Evolutionary conservation across 2,329 filamentous ascomycete genomes (phyloP).

Genomic region (Fusarium fujikuroi): DNA sequence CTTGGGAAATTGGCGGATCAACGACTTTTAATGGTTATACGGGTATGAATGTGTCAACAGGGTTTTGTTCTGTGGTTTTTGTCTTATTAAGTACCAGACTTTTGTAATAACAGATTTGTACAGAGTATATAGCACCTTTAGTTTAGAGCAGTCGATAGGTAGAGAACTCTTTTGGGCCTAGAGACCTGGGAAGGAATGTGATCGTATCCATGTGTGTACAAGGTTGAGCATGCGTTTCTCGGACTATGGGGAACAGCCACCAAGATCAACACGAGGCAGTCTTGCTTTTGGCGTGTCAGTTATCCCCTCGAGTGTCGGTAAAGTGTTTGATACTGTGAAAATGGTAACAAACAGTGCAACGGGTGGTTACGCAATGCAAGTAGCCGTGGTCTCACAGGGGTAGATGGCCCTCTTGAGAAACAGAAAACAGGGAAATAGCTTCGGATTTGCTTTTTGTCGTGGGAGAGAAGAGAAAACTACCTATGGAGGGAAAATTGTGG

Average conservation of each 20-base stretch:
- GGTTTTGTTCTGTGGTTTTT: not conserved
- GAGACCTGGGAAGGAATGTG: not conserved
- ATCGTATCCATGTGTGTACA: not conserved
- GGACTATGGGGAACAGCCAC: not conserved
- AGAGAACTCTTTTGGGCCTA: not conserved
- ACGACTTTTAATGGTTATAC: not conserved
- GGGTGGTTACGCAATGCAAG: not conserved
- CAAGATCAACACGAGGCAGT: not conserved
- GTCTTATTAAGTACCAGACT: not conserved
- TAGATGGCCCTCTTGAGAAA: not conserved
- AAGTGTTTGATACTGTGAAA: not conserved
- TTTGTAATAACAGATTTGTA: not conserved
- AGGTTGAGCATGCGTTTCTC: not conserved
- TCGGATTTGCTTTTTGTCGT: not conserved
- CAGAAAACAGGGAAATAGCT: not conserved
- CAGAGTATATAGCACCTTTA: not conserved
- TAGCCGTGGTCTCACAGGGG: not conserved
- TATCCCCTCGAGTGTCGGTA: not conserved
- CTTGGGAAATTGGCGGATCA: not conserved
- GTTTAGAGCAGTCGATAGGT: not conserved
- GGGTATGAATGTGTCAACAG: not conserved
- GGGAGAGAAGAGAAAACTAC: slow-evolving; percentile 3
- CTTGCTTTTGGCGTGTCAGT: not conserved
- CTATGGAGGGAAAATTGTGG: not conserved
- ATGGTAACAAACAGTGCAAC: not conserved